A percentile compares a stretch with the other conserved stretches of the same genome.
Conservation (phyloP, 2,329 filamentous ascomycete genomes). For the Cladophialophora yegresii region DNA sequence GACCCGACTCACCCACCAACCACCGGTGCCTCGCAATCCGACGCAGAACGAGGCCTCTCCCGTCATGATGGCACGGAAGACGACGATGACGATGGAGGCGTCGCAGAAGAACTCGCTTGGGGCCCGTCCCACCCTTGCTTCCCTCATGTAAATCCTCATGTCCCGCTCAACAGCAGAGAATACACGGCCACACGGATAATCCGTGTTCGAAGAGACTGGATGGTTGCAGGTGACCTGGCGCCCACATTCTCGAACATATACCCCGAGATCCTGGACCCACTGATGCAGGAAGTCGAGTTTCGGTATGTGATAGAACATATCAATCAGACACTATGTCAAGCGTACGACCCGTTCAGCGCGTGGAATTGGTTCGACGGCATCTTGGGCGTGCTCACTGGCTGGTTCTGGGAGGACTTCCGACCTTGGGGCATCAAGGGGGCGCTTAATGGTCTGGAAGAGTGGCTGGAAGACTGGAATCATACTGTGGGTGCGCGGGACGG, state of each 20-base stretch:
- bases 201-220: slow-evolving; percentile 87
- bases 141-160: slow-evolving; percentile 90
- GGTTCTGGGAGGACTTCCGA: slow-evolving; percentile 91
- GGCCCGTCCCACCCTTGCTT: slow-evolving; percentile 92
- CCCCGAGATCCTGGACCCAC: slow-evolving; percentile 88
- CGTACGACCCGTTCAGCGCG: slow-evolving; percentile 75
- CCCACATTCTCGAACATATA: slow-evolving; percentile 95
- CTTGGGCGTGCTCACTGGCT: slow-evolving; percentile 81
- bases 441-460: slow-evolving; percentile 70
- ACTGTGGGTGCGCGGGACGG: slow-evolving; percentile 61
- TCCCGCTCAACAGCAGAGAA: slow-evolving; percentile 72
- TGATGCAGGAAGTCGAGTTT: slow-evolving; percentile 83
- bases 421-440: slow-evolving; percentile 66
- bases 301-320: slow-evolving; percentile 76
- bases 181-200: slow-evolving; percentile 83
- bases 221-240: slow-evolving; percentile 82
- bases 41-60: slow-evolving; percentile 24
- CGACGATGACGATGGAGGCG: slow-evolving; percentile 60
- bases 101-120: slow-evolving; percentile 77
- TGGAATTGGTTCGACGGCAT: slow-evolving; percentile 78
- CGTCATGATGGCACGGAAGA: slow-evolving; percentile 46
- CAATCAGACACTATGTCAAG: slow-evolving; percentile 73
- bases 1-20: slow-evolving; percentile 36
- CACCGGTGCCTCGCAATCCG: slow-evolving; percentile 30
- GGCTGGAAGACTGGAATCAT: slow-evolving; percentile 84